These are phyloP conservation scores for Sanghuangporus sanghuang DNA, from an alignment of 1,284 basidiomycete genomes.

Conservation along the genomic window DNA sequence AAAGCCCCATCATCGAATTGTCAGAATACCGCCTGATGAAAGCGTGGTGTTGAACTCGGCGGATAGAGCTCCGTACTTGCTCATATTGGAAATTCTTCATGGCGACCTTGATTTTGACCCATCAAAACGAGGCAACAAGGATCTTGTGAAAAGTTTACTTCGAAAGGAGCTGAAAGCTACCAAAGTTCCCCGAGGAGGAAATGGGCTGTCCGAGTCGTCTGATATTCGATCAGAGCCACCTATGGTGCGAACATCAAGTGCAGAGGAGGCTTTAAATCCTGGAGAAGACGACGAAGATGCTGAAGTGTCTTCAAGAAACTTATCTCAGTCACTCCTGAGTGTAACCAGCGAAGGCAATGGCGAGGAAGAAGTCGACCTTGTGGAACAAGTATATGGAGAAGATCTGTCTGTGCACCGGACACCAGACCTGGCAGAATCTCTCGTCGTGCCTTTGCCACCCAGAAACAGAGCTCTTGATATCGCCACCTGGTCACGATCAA, in stretches of 20 bases:
- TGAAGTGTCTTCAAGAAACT: conserved; percentile 23
- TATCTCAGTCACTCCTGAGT: conserved; percentile 18
- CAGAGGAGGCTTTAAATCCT: conserved; percentile 9
- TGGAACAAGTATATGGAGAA: conserved; percentile 87
- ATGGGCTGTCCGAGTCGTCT: conserved; percentile 23
- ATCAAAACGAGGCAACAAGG: conserved; percentile 76
- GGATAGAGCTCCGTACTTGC: conserved; percentile 90
- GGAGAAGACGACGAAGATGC: neutral
- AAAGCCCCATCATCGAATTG: conserved; percentile 88
- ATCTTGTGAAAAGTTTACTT: conserved; percentile 81
- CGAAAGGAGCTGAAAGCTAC: conserved; percentile 61
- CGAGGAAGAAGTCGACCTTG: conserved; percentile 89
- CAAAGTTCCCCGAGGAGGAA: conserved; percentile 48
- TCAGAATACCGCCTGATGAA: conserved; percentile 96
- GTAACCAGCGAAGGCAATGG: conserved; percentile 30
- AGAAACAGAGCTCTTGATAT: conserved; percentile 88
- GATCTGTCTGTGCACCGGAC: conserved; percentile 66
- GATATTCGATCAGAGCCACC: neutral
- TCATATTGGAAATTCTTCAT: conserved; percentile 89
- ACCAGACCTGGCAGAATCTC: conserved; percentile 74
- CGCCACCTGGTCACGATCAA: conserved; percentile 71
- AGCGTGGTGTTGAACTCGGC: conserved; percentile 98
- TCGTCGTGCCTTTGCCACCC: conserved; percentile 73
- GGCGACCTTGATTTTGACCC: conserved; percentile 96
- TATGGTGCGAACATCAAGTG: neutral